Base-by-base conservation (phyloP, 768 basidiomycete genomes). In the Amanita inopinata region DNA sequence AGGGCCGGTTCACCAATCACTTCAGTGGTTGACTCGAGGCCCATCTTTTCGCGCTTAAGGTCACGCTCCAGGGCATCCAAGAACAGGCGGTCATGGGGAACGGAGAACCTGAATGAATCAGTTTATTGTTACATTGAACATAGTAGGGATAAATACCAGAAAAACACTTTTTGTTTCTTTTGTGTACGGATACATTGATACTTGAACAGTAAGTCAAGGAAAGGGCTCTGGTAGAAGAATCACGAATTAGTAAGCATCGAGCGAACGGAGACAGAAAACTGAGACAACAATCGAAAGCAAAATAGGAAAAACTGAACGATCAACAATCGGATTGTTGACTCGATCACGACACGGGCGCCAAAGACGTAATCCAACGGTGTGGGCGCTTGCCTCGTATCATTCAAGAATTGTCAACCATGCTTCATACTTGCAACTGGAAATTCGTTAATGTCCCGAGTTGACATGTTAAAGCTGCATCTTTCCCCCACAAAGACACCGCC, bases 141-240 rank as follows among this genome's bases (percentile, higher is more conserved):
- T n/a, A n/a, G 14, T 36, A 19, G 12, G 30, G 18, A 42, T 18
- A 66, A 81, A 42, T 51, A 88, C 92, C 93, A 97, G 60, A 88
- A 96, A 57, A 96, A 97, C n/a, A 97, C 93, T 61, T 97, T 92
- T 66, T 94, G 93, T 66, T 96, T 97, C 73, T 96, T 97, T 60
- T 97, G 93, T 1, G 93, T 97, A 28, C 93, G 79, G 51, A 97
- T 96, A 58, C 92, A 94, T 57, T 93, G 90, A 53, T 87, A 92
- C 61, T 93, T 92, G 77, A 96, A 96, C 7, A 97, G 65, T 19
- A 93, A 72, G 53, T 97, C 93, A 12, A 97, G 70, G 64, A 97
- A 93, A 0, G 86, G 83, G 34, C 88, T 87, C 92, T 94, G 55
- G 10, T 18, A 28, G 79, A 58, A 56, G 77, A 76, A 28, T 72